Conservation (phyloP, 352 stramenopile species). For the Elongisporangium undulatum region DNA sequence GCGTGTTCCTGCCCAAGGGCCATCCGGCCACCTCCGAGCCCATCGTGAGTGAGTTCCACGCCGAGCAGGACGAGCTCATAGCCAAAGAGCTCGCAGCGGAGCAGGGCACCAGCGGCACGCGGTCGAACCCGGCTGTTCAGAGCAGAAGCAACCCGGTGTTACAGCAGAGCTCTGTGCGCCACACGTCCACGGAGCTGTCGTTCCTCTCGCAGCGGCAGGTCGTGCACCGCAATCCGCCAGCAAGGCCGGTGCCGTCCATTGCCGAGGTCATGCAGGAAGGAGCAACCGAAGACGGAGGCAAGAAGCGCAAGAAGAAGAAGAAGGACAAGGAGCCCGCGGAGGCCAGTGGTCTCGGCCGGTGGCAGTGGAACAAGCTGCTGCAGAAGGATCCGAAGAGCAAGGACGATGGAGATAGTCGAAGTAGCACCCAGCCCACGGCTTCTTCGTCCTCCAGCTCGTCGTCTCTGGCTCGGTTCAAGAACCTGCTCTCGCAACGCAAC, state of each 20-base stretch:
- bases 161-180: conserved; percentile 39
- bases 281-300: conserved; percentile 4
- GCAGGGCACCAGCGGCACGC: conserved; percentile 28
- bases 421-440: background rate
- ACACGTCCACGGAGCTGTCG: conserved; percentile 64
- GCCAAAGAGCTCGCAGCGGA: conserved; percentile 23
- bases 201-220: conserved; percentile 80
- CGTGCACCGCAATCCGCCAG: conserved; percentile 64
- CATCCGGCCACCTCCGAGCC: conserved; percentile 20
- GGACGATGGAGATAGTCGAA: conserved; percentile 1
- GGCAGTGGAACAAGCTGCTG: conserved; percentile 62
- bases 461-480: background rate
- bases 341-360: conserved; percentile 44
- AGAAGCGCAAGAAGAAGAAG: conserved; percentile 33
- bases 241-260: conserved; percentile 17
- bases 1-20: conserved; percentile 38
- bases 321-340: conserved; percentile 15
- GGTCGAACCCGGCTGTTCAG: conserved; percentile 13
- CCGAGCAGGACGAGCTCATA: conserved; percentile 21
- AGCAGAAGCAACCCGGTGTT: conserved; percentile 24
- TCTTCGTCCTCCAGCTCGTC: background rate
- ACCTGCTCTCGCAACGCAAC: background rate
- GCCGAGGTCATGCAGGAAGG: conserved; percentile 1
- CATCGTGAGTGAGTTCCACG: conserved; percentile 49
- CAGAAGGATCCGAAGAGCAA: conserved; percentile 24